Conservation (phyloP, 2,329 filamentous ascomycete species). For the Sclerotinia borealis region DNA sequence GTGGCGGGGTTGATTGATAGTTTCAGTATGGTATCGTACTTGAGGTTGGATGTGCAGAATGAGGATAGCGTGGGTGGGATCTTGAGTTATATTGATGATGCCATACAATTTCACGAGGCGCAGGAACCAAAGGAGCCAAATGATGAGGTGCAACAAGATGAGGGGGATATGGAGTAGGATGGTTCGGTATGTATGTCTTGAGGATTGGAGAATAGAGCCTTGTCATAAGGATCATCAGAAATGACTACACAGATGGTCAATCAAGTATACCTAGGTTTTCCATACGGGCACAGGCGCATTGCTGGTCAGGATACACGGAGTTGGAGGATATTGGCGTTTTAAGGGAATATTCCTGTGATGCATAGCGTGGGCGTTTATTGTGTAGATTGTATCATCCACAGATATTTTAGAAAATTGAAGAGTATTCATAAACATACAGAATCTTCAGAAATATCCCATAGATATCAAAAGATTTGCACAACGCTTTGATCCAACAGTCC, state of each 20-base stretch:
- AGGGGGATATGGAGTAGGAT: conserved; percentile 32
- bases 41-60: conserved; percentile 81
- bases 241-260: not conserved
- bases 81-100: conserved; percentile 88
- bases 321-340: conserved; percentile 6
- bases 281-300: not conserved
- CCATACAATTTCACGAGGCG: conserved; percentile 87
- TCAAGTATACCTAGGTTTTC: not conserved
- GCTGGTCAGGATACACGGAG: not conserved
- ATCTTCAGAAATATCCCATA: not conserved
- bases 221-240: too few species aligned
- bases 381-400: not conserved
- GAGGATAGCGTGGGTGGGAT: conserved; percentile 85
- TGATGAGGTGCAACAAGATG: conserved; percentile 51
- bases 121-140: conserved; percentile 82
- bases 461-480: not conserved
- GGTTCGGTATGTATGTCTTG: not conserved
- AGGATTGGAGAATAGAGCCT: not conserved
- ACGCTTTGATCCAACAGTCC: too few species aligned
- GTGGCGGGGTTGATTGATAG: conserved; percentile 91
- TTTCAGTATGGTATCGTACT: conserved; percentile 96
- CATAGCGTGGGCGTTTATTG: conserved; percentile 20
- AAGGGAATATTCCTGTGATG: conserved; percentile 7
- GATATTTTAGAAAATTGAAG: too few species aligned
- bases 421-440: too few species aligned